Conservation (phyloP, 164 flowering plant species). For the Euptelea pleiosperma region DNA sequence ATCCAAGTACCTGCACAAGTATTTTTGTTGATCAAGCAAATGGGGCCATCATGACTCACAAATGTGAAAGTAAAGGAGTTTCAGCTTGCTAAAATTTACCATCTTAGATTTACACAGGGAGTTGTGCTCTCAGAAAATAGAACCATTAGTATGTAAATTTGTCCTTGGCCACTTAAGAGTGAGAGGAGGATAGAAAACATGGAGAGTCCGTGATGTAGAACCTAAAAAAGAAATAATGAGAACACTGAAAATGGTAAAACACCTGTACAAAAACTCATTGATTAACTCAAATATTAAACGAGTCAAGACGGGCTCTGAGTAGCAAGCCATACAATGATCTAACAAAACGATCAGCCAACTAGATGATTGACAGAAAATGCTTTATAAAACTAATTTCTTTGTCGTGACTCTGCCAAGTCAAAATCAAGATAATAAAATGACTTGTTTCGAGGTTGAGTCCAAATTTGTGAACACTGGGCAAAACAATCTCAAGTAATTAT, state of each 20-base stretch:
- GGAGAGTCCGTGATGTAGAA: slow-evolving; percentile 74
- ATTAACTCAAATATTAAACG: not conserved
- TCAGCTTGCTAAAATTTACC: slow-evolving; percentile 33
- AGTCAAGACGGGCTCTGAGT: not conserved
- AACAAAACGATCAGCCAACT: no score
- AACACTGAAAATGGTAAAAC: not conserved
- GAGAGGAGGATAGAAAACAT: slow-evolving; percentile 55
- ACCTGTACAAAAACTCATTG: not conserved
- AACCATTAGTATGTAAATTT: slow-evolving; percentile 68
- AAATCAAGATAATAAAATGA: not conserved
- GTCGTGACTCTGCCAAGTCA: not conserved
- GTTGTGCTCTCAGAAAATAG: slow-evolving; percentile 75
- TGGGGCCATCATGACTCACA: slow-evolving; percentile 8
- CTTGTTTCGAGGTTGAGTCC: not conserved
- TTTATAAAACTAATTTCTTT: not conserved
- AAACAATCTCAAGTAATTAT: not conserved
- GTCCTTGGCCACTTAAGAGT: slow-evolving; percentile 60
- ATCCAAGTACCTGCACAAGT: slow-evolving; percentile 65
- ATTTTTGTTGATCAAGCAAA: not conserved
- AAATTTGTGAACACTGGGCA: not conserved
- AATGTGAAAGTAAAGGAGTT: not conserved
- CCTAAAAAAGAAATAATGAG: slow-evolving; percentile 27
- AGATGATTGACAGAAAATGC: not conserved
- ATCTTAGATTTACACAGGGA: slow-evolving; percentile 76
- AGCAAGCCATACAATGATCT: no score